phyloP scores from a whole-genome alignment of 2,329 filamentous ascomycete genomes.

The Helminthosporium solani region DNA sequence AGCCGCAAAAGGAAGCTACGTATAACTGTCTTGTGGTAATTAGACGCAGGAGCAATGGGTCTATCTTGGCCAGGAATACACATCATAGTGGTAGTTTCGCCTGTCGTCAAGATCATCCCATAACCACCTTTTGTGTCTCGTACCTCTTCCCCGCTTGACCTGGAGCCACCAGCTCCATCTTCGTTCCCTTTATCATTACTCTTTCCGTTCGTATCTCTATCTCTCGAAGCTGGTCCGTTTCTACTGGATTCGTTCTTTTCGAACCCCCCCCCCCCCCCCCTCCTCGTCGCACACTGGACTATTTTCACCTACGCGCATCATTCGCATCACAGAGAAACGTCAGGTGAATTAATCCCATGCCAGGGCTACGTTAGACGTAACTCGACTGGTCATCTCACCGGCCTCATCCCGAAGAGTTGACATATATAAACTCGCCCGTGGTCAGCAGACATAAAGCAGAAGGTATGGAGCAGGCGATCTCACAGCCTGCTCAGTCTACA shows the following conservation, averaged over 20 bases:
- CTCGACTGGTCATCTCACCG: neutral
- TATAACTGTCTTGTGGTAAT: neutral
- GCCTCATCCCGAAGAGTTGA: neutral
- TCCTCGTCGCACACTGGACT: too few species aligned
- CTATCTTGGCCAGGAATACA: too few species aligned
- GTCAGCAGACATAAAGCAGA: conserved; percentile 3
- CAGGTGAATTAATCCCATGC: neutral
- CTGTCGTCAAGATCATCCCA: neutral
- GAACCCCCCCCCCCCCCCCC: neutral
- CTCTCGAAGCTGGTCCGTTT: conserved; percentile 15
- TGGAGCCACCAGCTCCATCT: neutral
- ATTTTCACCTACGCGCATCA: neutral
- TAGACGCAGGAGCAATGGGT: neutral
- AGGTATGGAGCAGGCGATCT: conserved; percentile 1
- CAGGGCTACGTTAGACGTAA: neutral
- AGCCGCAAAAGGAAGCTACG: too few species aligned
- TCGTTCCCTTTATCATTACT: neutral
- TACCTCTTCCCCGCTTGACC: neutral
- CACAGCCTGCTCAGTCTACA: neutral
- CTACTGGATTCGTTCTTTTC: conserved; percentile 1
- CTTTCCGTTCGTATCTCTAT: neutral
- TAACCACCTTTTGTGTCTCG: neutral
- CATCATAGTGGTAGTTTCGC: neutral
- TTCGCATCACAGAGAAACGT: neutral
- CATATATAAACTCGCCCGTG: neutral